Conservation (phyloP, 352 stramenopile genomes). For the Pilasporangium apinafurcum region DNA sequence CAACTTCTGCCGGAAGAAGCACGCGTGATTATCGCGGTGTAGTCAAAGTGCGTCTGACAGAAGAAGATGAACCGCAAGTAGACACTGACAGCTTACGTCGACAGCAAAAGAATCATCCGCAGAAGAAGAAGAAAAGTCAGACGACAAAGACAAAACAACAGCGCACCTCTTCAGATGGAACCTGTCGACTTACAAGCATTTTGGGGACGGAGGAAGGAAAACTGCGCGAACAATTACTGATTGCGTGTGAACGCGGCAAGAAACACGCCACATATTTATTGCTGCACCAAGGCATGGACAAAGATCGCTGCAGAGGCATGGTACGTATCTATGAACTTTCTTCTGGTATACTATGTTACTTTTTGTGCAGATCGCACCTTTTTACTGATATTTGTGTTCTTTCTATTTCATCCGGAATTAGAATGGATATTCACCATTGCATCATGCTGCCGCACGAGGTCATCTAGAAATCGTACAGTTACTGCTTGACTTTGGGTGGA, state of each 20-base stretch:
- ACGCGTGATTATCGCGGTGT: no score
- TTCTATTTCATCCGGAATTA: constrained; percentile 6
- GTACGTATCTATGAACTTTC: constrained; percentile 15
- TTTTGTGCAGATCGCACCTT: not conserved
- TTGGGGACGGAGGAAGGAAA: constrained; percentile 29
- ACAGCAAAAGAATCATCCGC: no score
- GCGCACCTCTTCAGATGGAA: no score
- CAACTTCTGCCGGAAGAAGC: no score
- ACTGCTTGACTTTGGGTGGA: constrained; percentile 62
- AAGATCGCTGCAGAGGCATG: constrained; percentile 50
- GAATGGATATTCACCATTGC: constrained; percentile 56
- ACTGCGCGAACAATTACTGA: constrained; percentile 51
- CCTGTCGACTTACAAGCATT: constrained; percentile 27
- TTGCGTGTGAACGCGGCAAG: constrained; percentile 68
- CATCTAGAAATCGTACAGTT: constrained; percentile 63
- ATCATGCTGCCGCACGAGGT: constrained; percentile 60
- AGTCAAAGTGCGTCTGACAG: no score
- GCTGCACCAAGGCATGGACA: constrained; percentile 54
- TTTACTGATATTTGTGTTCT: constrained; percentile 2
- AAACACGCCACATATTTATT: constrained; percentile 62
- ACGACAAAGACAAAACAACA: no score
- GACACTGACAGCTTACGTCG: no score
- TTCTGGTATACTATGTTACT: not conserved
- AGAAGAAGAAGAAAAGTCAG: no score
- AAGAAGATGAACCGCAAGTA: no score